Percentiles rank a stretch among this genome's conserved stretches.
These are phyloP conservation scores for Taphrina deformans DNA, from an alignment of 1,139 yeast genomes.

Conservation along the genomic window DNA sequence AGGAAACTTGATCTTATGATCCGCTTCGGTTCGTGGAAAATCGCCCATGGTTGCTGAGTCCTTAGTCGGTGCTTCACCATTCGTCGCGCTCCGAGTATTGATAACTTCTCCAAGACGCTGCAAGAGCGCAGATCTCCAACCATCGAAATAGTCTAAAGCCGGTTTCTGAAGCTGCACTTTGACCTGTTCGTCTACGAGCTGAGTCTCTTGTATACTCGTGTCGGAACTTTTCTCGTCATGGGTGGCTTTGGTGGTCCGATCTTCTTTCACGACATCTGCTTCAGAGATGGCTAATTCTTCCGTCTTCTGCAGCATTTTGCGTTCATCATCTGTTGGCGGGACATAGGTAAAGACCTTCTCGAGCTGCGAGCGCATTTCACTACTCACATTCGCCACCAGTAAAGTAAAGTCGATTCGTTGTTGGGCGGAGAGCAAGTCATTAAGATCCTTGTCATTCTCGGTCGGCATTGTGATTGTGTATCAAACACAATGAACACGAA, in stretches of 20 bases:
- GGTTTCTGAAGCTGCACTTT: constrained; percentile 19
- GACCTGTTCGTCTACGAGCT: background rate
- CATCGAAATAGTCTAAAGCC: constrained; percentile 16
- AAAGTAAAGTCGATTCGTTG: constrained; percentile 25
- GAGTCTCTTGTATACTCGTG: background rate
- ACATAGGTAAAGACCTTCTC: constrained; percentile 6
- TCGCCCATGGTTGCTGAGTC: background rate
- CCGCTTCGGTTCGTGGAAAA: constrained; percentile 15
- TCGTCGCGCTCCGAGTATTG: constrained; percentile 1
- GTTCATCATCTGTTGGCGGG: constrained; percentile 23
- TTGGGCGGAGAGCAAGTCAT: constrained; percentile 22
- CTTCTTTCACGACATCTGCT: background rate
- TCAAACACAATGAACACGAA: too few species aligned
- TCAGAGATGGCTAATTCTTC: constrained; percentile 5
- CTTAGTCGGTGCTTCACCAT: background rate
- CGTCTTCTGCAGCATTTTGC: constrained; percentile 1
- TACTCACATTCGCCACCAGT: constrained; percentile 24
- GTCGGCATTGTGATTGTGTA: constrained; percentile 14
- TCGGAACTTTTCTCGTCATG: background rate
- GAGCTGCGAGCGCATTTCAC: constrained; percentile 12
- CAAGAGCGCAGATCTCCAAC: constrained; percentile 26
- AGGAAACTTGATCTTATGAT: constrained; percentile 9
- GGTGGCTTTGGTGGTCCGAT: background rate
- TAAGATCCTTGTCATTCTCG: constrained; percentile 26
- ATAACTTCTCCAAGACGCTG: constrained; percentile 31